These are phyloP conservation scores for Corrigiola litoralis DNA, from an alignment of 179 eudicot species.

Conservation along the genomic window DNA sequence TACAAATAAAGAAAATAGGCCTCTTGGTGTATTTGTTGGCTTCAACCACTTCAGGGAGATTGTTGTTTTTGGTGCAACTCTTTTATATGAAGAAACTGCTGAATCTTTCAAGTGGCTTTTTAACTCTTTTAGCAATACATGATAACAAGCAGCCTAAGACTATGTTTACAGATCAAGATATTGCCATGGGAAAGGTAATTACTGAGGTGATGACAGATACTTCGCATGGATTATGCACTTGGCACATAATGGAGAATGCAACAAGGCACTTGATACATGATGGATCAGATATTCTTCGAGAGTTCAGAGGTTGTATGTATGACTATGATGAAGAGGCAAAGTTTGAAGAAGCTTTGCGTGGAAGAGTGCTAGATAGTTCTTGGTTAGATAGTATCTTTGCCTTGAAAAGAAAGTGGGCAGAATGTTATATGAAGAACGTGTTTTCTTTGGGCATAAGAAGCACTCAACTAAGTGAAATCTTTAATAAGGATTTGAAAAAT, in stretches of 20 bases:
- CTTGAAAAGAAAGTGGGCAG: background rate
- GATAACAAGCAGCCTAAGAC: constrained; percentile 21
- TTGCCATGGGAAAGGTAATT: constrained; percentile 19
- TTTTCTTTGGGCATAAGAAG: background rate
- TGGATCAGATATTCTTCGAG: background rate
- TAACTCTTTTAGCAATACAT: constrained; percentile 18
- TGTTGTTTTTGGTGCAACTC: constrained; percentile 23
- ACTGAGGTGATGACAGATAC: background rate
- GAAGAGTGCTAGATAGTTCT: background rate
- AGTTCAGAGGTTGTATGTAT: constrained; percentile 7
- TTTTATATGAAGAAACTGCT: constrained; percentile 32
- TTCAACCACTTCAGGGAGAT: constrained; percentile 24
- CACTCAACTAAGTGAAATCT: too few species aligned
- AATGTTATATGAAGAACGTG: background rate
- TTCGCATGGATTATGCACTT: constrained; percentile 20
- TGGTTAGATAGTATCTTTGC: constrained; percentile 8
- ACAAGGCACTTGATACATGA: background rate
- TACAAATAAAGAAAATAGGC: constrained; percentile 20
- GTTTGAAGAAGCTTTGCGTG: constrained; percentile 1
- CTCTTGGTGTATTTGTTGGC: constrained; percentile 32
- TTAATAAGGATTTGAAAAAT: too few species aligned
- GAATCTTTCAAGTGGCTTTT: constrained; percentile 31
- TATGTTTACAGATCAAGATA: constrained; percentile 28
- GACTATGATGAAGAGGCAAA: background rate
- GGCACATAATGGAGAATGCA: constrained; percentile 26